Base-by-base conservation (phyloP, 2,329 filamentous ascomycete genomes). In the Calonectria pauciramosa region DNA sequence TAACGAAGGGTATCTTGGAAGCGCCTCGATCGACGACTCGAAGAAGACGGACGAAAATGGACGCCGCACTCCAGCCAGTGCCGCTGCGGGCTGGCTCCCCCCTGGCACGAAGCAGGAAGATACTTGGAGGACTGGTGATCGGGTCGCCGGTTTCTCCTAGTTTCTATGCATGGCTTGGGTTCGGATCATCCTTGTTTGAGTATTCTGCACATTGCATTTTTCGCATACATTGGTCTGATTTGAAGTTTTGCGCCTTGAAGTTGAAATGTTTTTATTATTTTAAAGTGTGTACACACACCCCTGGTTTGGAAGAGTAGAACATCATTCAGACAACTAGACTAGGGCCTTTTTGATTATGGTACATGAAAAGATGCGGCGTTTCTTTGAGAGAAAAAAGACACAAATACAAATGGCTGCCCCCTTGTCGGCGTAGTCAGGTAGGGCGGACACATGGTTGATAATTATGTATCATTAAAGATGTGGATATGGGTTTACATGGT, bases 31-130 rank as follows among this genome's bases (percentile, higher is more conserved):
- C 23, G 78, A 89, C 63, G 91, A 91, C 72, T 86, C 86, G 69
- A 93, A 93, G 84, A 90, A 90, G 85, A 88, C 88, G 68, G 90
- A 93, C 74, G 89, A 91, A 52, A 84, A 84, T 28, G 83, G 80
- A 3, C 84, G 86, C 26, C 87, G 89, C 20, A 77, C 75, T 28
- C 76, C 77, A 60, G 87, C 86, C 20, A 89, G 87, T 79, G 89
- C 72, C 28, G 79, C 77, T 7, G 77, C 73, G 14, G 86, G 86
- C n/a, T 96, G 94, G 92, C 86, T 97, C 73, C 91, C 94, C 23
- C 93, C 94, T 0, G 95, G 95, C 10, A 98, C 95, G 2, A 96
- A 92, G 82, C 94, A 96, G 83, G 94, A 98, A 83, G 94, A 95
- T 67, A 98, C 95, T 2, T 98, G 96, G 96, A 84, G 86, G 23